Evolutionary conservation across 2,329 filamentous ascomycete species (phyloP), one percentile per base, ranked within the genome.

Genomic region (Aspergillus clavatus): DNA sequence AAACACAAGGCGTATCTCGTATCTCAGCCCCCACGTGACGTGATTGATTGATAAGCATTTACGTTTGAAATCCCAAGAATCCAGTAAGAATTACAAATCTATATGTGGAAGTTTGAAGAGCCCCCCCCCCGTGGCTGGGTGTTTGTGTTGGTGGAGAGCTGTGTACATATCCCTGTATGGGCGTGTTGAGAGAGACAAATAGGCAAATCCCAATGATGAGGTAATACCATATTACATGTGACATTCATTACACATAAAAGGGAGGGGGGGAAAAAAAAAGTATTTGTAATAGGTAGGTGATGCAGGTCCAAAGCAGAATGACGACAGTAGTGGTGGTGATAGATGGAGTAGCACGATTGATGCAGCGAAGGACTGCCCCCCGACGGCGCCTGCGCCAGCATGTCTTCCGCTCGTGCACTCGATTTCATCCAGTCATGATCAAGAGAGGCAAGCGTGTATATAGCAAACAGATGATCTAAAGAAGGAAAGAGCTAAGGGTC

Each of bases 381-480:
- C 10, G 31, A 35, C 18, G 38, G 43, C 43, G 43, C 43, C 43
- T 29, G 43, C 43, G 43, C 43, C 43, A 40, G 23, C 38, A 45
- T 33, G 41, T 43, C 41, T 28, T 38, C 41, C 36, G 24, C 27
- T 43, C 24, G 38, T 43, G 8, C 21, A 36, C 37, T 35, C 41
- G 37, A n/a, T 19, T 38, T 33, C 33, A 29, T 38, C 24, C 18
- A 22, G 14, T 5, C 18, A 16, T 7, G 11, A 11, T n/a, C n/a
- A n/a, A n/a, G n/a, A 35, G n/a, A 35, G 14, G 18, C 8, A 11
- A 16, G 31, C 8, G 4, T 7, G 10, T 19, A 12, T 35, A 5
- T 16, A 35, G 16, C 10, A 10, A 35, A 18, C 23, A 24, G 23
- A 24, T 24, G n/a, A n/a, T 24, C 8, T 35, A 5, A 19, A 35